phyloP scores from a whole-genome alignment of 495 filamentous ascomycete species.

The Hypoxylon cercidicola region DNA sequence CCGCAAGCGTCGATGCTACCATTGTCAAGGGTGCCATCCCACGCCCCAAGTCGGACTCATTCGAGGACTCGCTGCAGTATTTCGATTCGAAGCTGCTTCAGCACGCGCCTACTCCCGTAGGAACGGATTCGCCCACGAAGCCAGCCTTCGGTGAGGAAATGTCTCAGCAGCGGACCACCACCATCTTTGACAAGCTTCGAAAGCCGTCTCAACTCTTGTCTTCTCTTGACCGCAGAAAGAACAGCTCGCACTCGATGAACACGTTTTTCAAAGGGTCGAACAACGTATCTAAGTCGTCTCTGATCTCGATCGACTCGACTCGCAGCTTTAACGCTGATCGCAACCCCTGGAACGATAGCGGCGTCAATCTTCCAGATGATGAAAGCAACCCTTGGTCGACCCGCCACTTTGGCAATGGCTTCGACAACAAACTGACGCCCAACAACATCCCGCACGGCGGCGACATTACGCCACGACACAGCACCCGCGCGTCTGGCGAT shows the following conservation, averaged over 20 bases:
- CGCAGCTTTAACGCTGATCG: constrained; percentile 86
- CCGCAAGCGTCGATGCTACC: constrained; percentile 83
- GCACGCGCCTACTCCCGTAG: constrained; percentile 80
- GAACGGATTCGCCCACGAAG: constrained; percentile 84
- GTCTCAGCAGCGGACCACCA: constrained; percentile 76
- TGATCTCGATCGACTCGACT: constrained; percentile 91
- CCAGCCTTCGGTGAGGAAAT: constrained; percentile 82
- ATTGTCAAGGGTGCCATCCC: constrained; percentile 93
- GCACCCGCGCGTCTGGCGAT: constrained; percentile 82
- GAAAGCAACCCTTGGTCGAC: constrained; percentile 73
- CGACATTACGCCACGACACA: constrained; percentile 84
- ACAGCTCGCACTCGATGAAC: constrained; percentile 81
- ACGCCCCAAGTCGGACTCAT: constrained; percentile 96
- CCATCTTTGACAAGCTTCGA: constrained; percentile 84
- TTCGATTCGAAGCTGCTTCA: constrained; percentile 97
- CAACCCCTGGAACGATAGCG: constrained; percentile 97
- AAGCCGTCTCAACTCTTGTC: constrained; percentile 93
- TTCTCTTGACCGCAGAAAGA: constrained; percentile 91
- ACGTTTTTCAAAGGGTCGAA: constrained; percentile 93
- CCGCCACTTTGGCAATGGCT: constrained; percentile 68
- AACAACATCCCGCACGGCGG: constrained; percentile 75
- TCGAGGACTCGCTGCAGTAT: constrained; percentile 94
- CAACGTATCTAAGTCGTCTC: constrained; percentile 94
- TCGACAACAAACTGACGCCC: constrained; percentile 71
- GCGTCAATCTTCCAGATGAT: constrained; percentile 90